Percentiles rank a stretch among this genome's conserved stretches.
phyloP scores from a whole-genome alignment of 306 rosid species.

The Cyamopsis tetragonoloba region DNA sequence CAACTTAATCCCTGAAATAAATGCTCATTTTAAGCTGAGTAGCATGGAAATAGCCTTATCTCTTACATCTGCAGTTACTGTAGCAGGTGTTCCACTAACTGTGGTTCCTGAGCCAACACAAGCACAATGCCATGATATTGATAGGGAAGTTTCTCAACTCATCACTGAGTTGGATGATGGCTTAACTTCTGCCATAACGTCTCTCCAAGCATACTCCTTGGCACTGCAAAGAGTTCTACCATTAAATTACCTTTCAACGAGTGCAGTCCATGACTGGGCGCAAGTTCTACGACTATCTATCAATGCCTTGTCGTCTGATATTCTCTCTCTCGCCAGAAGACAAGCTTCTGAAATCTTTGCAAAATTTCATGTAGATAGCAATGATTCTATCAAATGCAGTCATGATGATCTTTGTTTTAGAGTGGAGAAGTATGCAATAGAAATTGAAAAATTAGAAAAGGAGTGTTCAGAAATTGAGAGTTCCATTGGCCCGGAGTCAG shows the following conservation, averaged over 20 bases:
- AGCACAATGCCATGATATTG: slow-evolving; percentile 89
- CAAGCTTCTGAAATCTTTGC: slow-evolving; percentile 81
- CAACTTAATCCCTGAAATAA: slow-evolving; percentile 67
- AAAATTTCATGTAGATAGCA: slow-evolving; percentile 50
- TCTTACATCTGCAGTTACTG: slow-evolving; percentile 77
- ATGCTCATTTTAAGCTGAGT: slow-evolving; percentile 44
- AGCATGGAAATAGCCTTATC: slow-evolving; percentile 63
- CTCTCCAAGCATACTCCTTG: slow-evolving; percentile 72
- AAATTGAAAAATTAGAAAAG: slow-evolving; percentile 67
- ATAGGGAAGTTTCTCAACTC: slow-evolving; percentile 77
- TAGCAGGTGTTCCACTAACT: slow-evolving; percentile 90
- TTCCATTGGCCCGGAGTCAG: slow-evolving; percentile 68
- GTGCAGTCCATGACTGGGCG: slow-evolving; percentile 93
- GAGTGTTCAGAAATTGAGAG: slow-evolving; percentile 64
- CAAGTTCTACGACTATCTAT: slow-evolving; percentile 72
- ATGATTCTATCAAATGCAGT: slow-evolving; percentile 48
- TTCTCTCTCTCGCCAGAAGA: slow-evolving; percentile 76
- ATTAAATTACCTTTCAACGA: slow-evolving; percentile 72
- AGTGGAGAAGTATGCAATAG: slow-evolving; percentile 61
- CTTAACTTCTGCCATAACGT: slow-evolving; percentile 57
- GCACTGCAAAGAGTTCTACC: slow-evolving; percentile 91
- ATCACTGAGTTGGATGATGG: slow-evolving; percentile 73
- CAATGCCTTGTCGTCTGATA: slow-evolving; percentile 67
- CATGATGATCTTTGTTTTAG: slow-evolving; percentile 66
- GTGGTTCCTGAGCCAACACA: slow-evolving; percentile 99